Percentiles rank a stretch among this genome's conserved stretches.
These are phyloP conservation scores for Zea mays DNA, from an alignment of 176 grass and related monocot species.

Conservation along the genomic window Zm-B73-REFERENCE-NAM-5.0 NC_050102.1:143909501-143910000, in stretches of 20 bases:
- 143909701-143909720: neutral
- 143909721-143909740: neutral
- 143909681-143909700: neutral
- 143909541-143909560: neutral
- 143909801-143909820: neutral
- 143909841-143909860: too few species aligned
- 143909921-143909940: too few species aligned
- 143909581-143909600: neutral
- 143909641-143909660: neutral
- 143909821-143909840: too few species aligned
- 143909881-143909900: too few species aligned
- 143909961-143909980: too few species aligned
- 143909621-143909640: neutral
- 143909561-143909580: constrained; percentile 16
- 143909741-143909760: neutral
- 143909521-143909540: neutral
- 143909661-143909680: neutral
- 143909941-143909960: too few species aligned
- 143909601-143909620: constrained; percentile 16
- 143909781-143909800: neutral
- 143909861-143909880: too few species aligned
- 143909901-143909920: too few species aligned
- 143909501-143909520: neutral
- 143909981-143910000: too few species aligned
- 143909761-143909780: neutral